Evolutionary conservation across 192 early-diverging fungal genomes (phyloP).

Genomic region (Phycomyces nitens): DNA sequence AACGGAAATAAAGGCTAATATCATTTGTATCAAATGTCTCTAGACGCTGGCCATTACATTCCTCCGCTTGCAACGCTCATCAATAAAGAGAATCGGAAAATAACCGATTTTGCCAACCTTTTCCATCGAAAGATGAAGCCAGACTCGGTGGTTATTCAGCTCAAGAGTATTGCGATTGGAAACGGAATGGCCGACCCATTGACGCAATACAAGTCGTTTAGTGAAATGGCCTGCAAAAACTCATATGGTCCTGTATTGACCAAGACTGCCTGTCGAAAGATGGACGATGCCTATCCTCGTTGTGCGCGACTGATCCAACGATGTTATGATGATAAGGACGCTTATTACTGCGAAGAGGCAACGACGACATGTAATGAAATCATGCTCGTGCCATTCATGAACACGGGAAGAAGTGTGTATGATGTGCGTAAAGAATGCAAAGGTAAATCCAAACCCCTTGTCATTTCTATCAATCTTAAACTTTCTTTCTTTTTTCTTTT

Average conservation of each 20-base stretch:
- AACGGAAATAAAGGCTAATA: too few relatives aligned
- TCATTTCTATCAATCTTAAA: too few relatives aligned
- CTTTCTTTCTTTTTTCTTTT: background rate
- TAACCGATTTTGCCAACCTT: slow-evolving; percentile 21
- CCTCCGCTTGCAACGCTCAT: slow-evolving; percentile 82
- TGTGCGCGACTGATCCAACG: slow-evolving; percentile 70
- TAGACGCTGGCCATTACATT: slow-evolving; percentile 85
- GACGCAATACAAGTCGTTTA: slow-evolving; percentile 85
- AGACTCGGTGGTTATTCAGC: slow-evolving; percentile 42
- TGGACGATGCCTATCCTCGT: slow-evolving; percentile 65
- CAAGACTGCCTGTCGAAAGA: slow-evolving; percentile 63
- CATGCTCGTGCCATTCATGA: slow-evolving; percentile 68
- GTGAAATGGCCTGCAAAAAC: slow-evolving; percentile 66
- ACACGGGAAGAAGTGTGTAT: slow-evolving; percentile 80
- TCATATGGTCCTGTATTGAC: slow-evolving; percentile 75
- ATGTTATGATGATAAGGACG: slow-evolving; percentile 79
- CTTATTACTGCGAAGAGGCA: slow-evolving; percentile 75
- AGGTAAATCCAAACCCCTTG: slow-evolving; percentile 12
- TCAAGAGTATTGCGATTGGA: slow-evolving; percentile 74
- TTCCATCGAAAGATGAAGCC: too few relatives aligned
- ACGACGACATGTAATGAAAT: slow-evolving; percentile 77
- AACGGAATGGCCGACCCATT: slow-evolving; percentile 87
- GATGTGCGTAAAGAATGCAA: slow-evolving; percentile 86
- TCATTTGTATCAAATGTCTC: too few relatives aligned
- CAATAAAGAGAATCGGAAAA: slow-evolving; percentile 61